Percentiles rank a stretch among this genome's conserved stretches.
Conservation (phyloP, 2,329 filamentous ascomycete species). For the Exophiala bonariae region DNA sequence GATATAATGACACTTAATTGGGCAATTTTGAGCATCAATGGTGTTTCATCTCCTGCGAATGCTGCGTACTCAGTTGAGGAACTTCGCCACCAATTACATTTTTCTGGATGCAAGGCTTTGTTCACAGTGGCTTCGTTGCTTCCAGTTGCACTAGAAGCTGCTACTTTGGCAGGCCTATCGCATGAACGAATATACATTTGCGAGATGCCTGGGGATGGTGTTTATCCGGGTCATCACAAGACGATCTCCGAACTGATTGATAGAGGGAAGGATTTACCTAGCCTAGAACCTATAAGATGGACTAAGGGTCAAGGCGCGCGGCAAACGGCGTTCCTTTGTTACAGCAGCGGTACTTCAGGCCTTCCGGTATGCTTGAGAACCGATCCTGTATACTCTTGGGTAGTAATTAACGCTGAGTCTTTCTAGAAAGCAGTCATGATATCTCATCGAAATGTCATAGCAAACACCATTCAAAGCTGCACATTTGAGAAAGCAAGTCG, state of each 20-base stretch:
- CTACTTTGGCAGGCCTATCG: constrained; percentile 63
- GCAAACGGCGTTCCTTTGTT: constrained; percentile 73
- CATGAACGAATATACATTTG: constrained; percentile 67
- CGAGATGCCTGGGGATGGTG: constrained; percentile 54
- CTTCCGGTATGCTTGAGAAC: constrained; percentile 58
- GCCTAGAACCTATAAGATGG: constrained; percentile 41
- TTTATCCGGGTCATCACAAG: constrained; percentile 46
- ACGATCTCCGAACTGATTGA: constrained; percentile 67
- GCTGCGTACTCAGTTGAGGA: constrained; percentile 70
- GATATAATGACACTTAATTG: constrained; percentile 73
- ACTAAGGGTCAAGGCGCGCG: constrained; percentile 46
- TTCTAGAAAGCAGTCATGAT: constrained; percentile 79
- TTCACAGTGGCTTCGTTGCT: constrained; percentile 72
- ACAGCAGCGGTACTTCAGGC: constrained; percentile 77
- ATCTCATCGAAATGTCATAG: constrained; percentile 75
- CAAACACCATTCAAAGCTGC: constrained; percentile 67
- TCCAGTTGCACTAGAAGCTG: constrained; percentile 63
- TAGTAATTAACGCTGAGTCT: not conserved
- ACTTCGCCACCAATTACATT: constrained; percentile 68
- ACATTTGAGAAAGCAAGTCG: constrained; percentile 50
- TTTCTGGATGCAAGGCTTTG: constrained; percentile 67
- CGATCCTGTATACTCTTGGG: not conserved
- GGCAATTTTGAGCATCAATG: constrained; percentile 71
- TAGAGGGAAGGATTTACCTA: constrained; percentile 51
- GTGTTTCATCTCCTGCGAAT: constrained; percentile 71